phyloP scores from a whole-genome alignment of 768 basidiomycete species.

The Boletus pseudopeckii region DNA sequence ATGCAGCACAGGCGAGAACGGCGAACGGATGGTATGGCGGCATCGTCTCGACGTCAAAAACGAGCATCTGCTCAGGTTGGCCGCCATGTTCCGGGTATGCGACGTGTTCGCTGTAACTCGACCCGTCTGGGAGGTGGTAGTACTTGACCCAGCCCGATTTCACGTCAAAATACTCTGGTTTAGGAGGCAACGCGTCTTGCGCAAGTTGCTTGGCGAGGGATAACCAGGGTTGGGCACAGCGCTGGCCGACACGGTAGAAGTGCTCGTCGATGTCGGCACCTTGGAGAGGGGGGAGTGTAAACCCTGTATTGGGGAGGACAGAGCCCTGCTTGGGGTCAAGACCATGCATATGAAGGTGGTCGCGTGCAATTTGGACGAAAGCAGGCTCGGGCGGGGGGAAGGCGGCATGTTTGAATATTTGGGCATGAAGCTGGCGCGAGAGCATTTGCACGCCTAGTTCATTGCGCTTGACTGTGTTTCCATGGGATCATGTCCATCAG shows the following conservation, averaged over 20 bases:
- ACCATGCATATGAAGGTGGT: conserved; percentile 78
- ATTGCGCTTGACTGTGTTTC: conserved; percentile 61
- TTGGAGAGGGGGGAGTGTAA: conserved; percentile 82
- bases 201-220: conserved; percentile 61
- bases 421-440: conserved; percentile 72
- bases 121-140: conserved; percentile 64
- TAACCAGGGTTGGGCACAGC: conserved; percentile 75
- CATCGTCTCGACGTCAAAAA: conserved; percentile 94
- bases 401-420: conserved; percentile 71
- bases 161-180: conserved; percentile 50
- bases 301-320: conserved; percentile 70
- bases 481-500: not conserved
- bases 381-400: conserved; percentile 59
- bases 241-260: conserved; percentile 74
- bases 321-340: conserved; percentile 80
- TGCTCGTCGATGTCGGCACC: conserved; percentile 83
- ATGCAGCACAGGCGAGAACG: conserved; percentile 85
- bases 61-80: conserved; percentile 66
- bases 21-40: conserved; percentile 78
- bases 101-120: conserved; percentile 71
- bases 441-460: conserved; percentile 92
- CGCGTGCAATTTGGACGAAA: conserved; percentile 70
- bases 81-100: conserved; percentile 62
- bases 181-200: conserved; percentile 51
- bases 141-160: conserved; percentile 92